Evolutionary conservation across 768 basidiomycete genomes (phyloP), one percentile per base, ranked within the genome.

Genomic region (Hericium coralloides): DNA sequence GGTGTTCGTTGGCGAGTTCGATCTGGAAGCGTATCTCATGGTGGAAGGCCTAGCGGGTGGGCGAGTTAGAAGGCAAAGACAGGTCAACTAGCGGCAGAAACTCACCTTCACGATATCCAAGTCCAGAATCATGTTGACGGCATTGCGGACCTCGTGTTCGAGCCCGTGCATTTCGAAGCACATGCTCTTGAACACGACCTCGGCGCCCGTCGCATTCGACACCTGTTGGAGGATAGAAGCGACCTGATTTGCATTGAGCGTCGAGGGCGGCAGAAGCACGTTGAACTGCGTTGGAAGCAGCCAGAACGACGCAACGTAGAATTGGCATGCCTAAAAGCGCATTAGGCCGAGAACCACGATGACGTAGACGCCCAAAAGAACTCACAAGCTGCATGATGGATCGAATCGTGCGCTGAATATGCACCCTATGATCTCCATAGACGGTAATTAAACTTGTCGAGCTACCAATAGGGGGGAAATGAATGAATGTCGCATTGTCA

Each of bases 21-120:
- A 98, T 92, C 72, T 98, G 95, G 76, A 98, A 98, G 51, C 93
- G 89, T 61, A 98, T 92, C 73, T 99, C 95, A 66, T 95, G 94
- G 64, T 97, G 92, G 77, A 95, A 98, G 39, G 84, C 76, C 93
- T 95, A 62, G 2, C 1, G 41, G 12, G 6, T 18, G 26, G n/a
- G 38, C 56, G 12, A 53, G 45, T 38, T 7, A 45, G 43, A 45
- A 18, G 17, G 9, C 31, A 7, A 45, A 3, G 20, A 4, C n/a
- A 12, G 6, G 15, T 8, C n/a, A 14, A 6, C 37, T 25, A 38
- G 5, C 22, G 1, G 22, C 59, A 36, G 26, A 56, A 39, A 65
- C 76, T 12, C 56, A 89, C 94, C 81, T 95, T 94, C 61, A 98
- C 83, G 58, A 95, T 80, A 61, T 97, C 95, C 61, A 95, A 73